Conservation (phyloP, 2,329 filamentous ascomycete species). For the Daldinia sp. region DNA sequence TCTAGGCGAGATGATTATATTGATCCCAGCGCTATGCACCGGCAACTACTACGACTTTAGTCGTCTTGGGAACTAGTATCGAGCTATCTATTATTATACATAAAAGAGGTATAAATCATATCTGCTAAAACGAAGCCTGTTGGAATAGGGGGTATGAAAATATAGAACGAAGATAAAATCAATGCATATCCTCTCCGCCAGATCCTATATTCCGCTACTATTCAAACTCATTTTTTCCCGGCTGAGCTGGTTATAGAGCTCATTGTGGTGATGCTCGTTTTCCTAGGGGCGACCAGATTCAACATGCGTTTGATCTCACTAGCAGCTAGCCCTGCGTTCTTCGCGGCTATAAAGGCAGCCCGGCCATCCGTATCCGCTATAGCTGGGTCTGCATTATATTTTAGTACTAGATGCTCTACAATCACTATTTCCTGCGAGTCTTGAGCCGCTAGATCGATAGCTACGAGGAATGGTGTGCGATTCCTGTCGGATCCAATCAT, state of each 20-base stretch:
- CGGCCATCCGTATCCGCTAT: conserved; percentile 35
- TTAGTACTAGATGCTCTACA: conserved; percentile 38
- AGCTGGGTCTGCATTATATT: conserved; percentile 34
- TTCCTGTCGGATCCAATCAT: conserved; percentile 37
- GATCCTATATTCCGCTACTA: conserved; percentile 3
- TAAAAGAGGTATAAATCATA: not conserved
- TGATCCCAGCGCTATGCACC: too few species aligned
- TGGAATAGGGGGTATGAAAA: not conserved
- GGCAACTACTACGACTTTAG: too few species aligned
- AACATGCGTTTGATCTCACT: conserved; percentile 36
- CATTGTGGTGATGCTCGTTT: conserved; percentile 22
- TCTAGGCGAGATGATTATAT: not conserved
- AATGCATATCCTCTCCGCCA: not conserved
- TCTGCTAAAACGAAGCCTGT: too few species aligned
- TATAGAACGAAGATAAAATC: not conserved
- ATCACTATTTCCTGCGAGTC: conserved; percentile 38
- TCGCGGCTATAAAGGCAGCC: conserved; percentile 35
- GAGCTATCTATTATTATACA: not conserved
- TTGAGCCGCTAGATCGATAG: conserved; percentile 41
- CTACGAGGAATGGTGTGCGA: conserved; percentile 41
- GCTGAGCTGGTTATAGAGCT: conserved; percentile 1
- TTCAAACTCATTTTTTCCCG: conserved; percentile 1
- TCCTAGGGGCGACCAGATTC: conserved; percentile 12
- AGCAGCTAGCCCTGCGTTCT: conserved; percentile 35
- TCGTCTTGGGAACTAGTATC: not conserved